These are phyloP conservation scores for Penicillium sp. DNA, from an alignment of 2,329 filamentous ascomycete genomes.

Conservation along the genomic window DNA sequence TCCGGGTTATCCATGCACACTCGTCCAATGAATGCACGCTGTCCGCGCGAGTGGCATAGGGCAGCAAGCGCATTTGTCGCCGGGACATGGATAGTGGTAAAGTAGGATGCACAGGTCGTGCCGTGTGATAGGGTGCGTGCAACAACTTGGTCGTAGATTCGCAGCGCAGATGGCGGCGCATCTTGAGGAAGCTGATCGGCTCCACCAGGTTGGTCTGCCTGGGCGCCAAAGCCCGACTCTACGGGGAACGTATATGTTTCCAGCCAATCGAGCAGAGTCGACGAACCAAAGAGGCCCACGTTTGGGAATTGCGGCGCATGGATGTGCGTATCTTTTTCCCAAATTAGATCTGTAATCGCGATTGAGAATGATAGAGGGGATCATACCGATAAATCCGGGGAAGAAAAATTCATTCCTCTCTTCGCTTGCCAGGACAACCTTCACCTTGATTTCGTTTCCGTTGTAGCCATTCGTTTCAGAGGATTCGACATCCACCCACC, in stretches of 20 bases:
- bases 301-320: slow-evolving; percentile 97
- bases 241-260: slow-evolving; percentile 93
- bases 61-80: slow-evolving; percentile 90
- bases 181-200: slow-evolving; percentile 22
- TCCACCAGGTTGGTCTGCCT: slow-evolving; percentile 20
- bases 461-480: slow-evolving; percentile 14
- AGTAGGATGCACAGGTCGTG: slow-evolving; percentile 94
- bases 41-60: slow-evolving; percentile 76
- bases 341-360: background rate
- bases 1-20: slow-evolving; percentile 85
- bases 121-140: slow-evolving; percentile 81
- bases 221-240: slow-evolving; percentile 70
- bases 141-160: slow-evolving; percentile 77
- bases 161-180: slow-evolving; percentile 33
- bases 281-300: slow-evolving; percentile 88
- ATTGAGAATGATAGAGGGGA: background rate
- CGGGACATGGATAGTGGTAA: slow-evolving; percentile 81
- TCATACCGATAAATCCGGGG: slow-evolving; percentile 52
- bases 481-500: slow-evolving; percentile 35
- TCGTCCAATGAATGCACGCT: slow-evolving; percentile 86
- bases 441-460: slow-evolving; percentile 30
- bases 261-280: slow-evolving; percentile 91
- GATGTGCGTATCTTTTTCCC: slow-evolving; percentile 80
- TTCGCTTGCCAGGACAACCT: slow-evolving; percentile 44
- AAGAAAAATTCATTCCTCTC: slow-evolving; percentile 51